Base-by-base conservation (phyloP, 1,139 yeast species). In the Suhomyces ambrosiae region DNA sequence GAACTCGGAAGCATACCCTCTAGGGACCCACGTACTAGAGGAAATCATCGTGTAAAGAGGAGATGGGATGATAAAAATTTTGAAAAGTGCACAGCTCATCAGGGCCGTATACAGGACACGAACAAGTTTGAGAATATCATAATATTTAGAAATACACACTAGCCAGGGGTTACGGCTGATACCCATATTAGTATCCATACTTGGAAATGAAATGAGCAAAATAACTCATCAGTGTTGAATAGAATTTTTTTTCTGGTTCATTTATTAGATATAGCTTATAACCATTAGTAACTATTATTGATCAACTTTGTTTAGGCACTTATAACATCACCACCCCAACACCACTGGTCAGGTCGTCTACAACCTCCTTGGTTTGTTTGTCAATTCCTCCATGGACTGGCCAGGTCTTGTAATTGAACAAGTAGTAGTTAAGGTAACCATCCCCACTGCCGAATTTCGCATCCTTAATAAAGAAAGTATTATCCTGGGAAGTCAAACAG, bases 371-470 rank as follows among this genome's bases (percentile, higher is more conserved):
- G 4, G 74, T 63, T 13, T 71, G 65, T 23, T 67, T 61, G 45
- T 80, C 80, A 28, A 88, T 66, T 5, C 97, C 98, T 21, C 97
- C 96, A 41, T 71, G 68, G 36, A 92, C 76, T 3, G 89, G 90
- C 65, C 79, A 80, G 5, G 94, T 82, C 56, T 74, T 82, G 68
- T 90, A 92, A 61, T 92, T 92, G 74, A 92, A 94, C 53, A 94
- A 68, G 58, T 92, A 92, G 60, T 85, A 94, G 63, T 92, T 86
- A 56, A 92, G 74, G 58, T 78, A 78, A 1, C 98, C 99, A 60
- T 92, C 97, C 30, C 99, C 99, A 33, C 81, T 79, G 16, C 96
- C 97, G 60, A 94, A 92, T 59, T 88, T 87, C 63, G 87, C 74
- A 34, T 85, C 82, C 26, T 86, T 84, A 49, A 92, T 68, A 63